Evolutionary conservation across 177 flowering plant species (phyloP).

Genomic region (Vitis hybrid): DNA sequence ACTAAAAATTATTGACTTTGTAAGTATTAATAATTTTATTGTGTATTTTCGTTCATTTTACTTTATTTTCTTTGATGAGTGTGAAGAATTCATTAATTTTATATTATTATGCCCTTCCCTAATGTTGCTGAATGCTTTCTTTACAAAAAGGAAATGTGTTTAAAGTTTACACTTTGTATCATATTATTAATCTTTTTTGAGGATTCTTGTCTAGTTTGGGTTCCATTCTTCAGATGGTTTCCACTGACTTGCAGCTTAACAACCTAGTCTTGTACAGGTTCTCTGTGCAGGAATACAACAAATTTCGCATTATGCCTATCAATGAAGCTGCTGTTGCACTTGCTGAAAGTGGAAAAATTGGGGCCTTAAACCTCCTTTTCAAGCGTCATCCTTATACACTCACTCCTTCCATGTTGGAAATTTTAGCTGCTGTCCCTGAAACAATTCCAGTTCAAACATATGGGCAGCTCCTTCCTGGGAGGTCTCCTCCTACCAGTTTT

Average conservation of each 20-base stretch:
- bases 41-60: background rate
- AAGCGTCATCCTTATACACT: slow-evolving; percentile 95
- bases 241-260: slow-evolving; percentile 31
- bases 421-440: slow-evolving; percentile 89
- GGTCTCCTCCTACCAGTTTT: slow-evolving; percentile 64
- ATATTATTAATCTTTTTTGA: background rate
- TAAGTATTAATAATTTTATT: background rate
- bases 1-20: background rate
- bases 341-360: slow-evolving; percentile 94
- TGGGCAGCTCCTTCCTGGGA: slow-evolving; percentile 92
- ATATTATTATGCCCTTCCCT: background rate
- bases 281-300: slow-evolving; percentile 74
- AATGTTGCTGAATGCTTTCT: background rate
- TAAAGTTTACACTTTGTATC: background rate
- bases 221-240: slow-evolving; percentile 12
- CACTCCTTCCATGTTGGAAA: slow-evolving; percentile 60
- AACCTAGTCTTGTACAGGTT: slow-evolving; percentile 66
- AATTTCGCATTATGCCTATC: slow-evolving; percentile 67
- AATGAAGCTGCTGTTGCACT: slow-evolving; percentile 69
- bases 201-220: background rate
- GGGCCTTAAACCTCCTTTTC: slow-evolving; percentile 90
- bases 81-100: background rate
- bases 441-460: slow-evolving; percentile 88
- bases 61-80: background rate
- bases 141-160: background rate